Conservation (phyloP, 352 stramenopile genomes). For the Globisporangium spiculum region DNA sequence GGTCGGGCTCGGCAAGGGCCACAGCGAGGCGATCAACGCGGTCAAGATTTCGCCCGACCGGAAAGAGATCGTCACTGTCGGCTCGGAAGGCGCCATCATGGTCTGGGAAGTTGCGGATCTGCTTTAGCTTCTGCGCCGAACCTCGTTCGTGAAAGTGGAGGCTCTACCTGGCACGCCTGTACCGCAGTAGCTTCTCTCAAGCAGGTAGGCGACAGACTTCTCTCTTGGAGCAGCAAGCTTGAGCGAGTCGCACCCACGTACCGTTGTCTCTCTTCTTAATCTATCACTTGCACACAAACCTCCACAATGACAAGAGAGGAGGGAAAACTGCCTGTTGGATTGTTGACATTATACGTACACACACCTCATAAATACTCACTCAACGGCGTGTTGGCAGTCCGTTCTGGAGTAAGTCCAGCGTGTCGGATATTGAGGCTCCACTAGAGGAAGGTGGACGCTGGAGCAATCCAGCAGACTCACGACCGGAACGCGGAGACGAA, state of each 20-base stretch:
- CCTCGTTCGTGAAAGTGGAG: background rate
- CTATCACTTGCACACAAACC: background rate
- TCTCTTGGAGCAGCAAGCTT: background rate
- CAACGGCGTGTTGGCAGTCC: constrained; percentile 10
- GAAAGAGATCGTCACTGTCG: constrained; percentile 92
- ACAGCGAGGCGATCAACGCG: constrained; percentile 92
- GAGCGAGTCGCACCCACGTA: background rate
- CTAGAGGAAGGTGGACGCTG: background rate
- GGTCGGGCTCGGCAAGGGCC: constrained; percentile 84
- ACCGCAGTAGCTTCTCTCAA: background rate
- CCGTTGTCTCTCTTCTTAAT: background rate
- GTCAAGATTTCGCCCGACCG: constrained; percentile 93
- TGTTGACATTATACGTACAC: constrained; percentile 6
- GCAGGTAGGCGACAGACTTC: background rate
- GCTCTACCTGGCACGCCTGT: background rate
- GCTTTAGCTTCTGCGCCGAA: constrained; percentile 14
- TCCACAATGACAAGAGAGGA: background rate
- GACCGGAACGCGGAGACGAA: constrained; percentile 4
- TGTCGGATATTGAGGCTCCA: background rate
- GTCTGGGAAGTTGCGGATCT: constrained; percentile 90
- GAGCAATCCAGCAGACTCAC: background rate
- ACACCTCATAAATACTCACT: constrained; percentile 17
- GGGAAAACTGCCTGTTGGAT: constrained; percentile 6
- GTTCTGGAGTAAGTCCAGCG: constrained; percentile 6
- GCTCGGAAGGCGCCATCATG: constrained; percentile 93